Evolutionary conservation across 2,329 filamentous ascomycete species (phyloP), one percentile per base, ranked within the genome.

Genomic region (Penicillium sp.): DNA sequence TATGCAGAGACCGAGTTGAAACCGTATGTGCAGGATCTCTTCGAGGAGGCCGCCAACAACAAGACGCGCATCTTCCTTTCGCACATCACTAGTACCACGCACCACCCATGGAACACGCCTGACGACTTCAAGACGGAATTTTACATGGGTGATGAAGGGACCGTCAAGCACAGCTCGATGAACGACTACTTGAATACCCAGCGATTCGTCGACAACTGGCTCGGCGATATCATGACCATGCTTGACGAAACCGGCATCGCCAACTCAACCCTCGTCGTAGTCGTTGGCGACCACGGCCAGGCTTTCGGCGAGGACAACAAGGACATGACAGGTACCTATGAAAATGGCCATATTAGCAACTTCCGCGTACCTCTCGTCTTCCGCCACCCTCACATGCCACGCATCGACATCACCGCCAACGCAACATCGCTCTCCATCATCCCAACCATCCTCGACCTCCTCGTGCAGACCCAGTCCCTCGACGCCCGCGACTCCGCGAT

Each of bases 221-320:
- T 76, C 6, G 69, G 68, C 33, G 63, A 73, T 27, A 58, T 76
- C 20, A 63, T 76, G 56, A 60, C 64, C 35, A 58, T 75, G 46
- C 63, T 76, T 6, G 72, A 77, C 24, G 69, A 76, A 29, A 57
- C 67, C 3, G 72, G 70, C 23, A 70, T 76, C 13, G 66, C 72
- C 12, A 70, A 76, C 47, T 67, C 72, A 52, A 77, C 74, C 5
- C 61, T 77, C 4, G 69, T 77, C 1, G 71, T 77, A 2, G 58
- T 76, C n/a, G 67, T 75, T 5, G 75, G 75, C 15, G 75, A 77
- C 54, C 72, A 72, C 52, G 72, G 72, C 27, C 70, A 72, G 53
- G 69, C 73, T 6, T 76, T 76, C 48, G 66, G 66, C 24, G 71
- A 75, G 56, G 73, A 75, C 53, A 63, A 66, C 25, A 62, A 66